Conservation (phyloP, 768 basidiomycete species). For the Lenzites betulinus region DNA sequence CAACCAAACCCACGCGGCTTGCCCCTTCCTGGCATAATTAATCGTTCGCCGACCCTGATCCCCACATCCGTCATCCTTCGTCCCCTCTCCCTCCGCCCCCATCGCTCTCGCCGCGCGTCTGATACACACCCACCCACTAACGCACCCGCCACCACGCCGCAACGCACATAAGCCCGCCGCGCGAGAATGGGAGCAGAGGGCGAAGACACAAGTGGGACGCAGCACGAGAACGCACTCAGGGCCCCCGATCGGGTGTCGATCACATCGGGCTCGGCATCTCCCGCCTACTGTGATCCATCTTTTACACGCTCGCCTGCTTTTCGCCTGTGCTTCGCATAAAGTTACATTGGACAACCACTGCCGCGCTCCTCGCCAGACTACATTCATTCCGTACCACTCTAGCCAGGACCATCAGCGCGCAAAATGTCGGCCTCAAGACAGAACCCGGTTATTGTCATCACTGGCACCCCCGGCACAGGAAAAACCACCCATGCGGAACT, state of each 20-base stretch:
- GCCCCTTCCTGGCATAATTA: conserved; percentile 16
- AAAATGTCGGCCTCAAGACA: conserved; percentile 14
- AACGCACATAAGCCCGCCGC: no score
- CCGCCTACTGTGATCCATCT: conserved; percentile 9
- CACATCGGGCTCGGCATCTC: conserved; percentile 7
- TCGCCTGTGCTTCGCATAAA: not conserved
- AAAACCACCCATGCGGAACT: conserved; percentile 92
- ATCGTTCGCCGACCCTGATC: not conserved
- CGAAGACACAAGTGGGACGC: no score
- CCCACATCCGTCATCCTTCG: not conserved
- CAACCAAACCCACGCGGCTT: conserved; percentile 9
- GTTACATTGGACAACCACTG: not conserved
- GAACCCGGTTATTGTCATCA: conserved; percentile 75
- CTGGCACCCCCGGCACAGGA: conserved; percentile 93
- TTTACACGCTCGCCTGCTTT: conserved; percentile 9
- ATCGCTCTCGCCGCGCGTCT: not conserved
- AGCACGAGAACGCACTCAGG: not conserved
- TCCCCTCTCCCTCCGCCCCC: not conserved
- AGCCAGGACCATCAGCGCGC: not conserved
- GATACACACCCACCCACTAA: not conserved
- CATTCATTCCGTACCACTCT: not conserved
- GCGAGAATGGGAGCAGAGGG: no score
- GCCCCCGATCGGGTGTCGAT: conserved; percentile 7
- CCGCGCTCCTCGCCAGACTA: not conserved
- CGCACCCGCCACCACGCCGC: not conserved